Evolutionary conservation across 768 basidiomycete species (phyloP).

Genomic region (Punctularia strigosozonata): DNA sequence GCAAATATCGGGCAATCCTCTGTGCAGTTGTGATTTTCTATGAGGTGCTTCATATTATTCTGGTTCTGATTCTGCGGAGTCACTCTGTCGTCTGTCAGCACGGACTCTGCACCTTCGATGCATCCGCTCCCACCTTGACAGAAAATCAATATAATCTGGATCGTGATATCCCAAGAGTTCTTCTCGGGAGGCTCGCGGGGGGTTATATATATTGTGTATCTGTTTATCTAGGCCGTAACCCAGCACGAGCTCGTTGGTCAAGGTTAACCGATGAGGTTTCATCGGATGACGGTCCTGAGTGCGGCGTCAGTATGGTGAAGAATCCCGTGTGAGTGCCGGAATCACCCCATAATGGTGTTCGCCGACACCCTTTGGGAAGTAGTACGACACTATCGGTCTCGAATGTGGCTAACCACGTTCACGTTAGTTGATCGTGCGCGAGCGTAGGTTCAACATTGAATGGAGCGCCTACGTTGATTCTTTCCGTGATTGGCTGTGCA

Average conservation of each 20-base stretch:
- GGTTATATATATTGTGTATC: slow-evolving; percentile 86
- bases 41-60: slow-evolving; percentile 58
- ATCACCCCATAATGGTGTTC: slow-evolving; percentile 93
- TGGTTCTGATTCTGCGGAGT: slow-evolving; percentile 62
- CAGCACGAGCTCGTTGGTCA: slow-evolving; percentile 92
- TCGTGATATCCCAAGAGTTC: slow-evolving; percentile 92
- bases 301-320: neutral
- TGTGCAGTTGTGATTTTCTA: slow-evolving; percentile 86
- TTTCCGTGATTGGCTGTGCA: slow-evolving; percentile 72
- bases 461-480: slow-evolving; percentile 50
- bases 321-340: slow-evolving; percentile 1
- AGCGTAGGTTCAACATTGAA: neutral
- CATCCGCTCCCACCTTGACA: slow-evolving; percentile 51
- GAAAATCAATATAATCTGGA: slow-evolving; percentile 89
- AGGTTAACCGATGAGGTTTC: slow-evolving; percentile 93
- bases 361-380: slow-evolving; percentile 88
- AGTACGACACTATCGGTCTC: slow-evolving; percentile 88
- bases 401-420: slow-evolving; percentile 54
- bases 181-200: slow-evolving; percentile 76
- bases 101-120: neutral
- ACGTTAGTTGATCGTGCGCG: slow-evolving; percentile 1
- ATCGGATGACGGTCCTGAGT: slow-evolving; percentile 92
- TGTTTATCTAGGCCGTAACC: slow-evolving; percentile 95
- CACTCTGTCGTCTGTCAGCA: slow-evolving; percentile 37
- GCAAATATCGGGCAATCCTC: slow-evolving; percentile 97